These are phyloP conservation scores for Trichoderma orchidacearum DNA, from an alignment of 495 filamentous ascomycete species.

Conservation along the genomic window DNA sequence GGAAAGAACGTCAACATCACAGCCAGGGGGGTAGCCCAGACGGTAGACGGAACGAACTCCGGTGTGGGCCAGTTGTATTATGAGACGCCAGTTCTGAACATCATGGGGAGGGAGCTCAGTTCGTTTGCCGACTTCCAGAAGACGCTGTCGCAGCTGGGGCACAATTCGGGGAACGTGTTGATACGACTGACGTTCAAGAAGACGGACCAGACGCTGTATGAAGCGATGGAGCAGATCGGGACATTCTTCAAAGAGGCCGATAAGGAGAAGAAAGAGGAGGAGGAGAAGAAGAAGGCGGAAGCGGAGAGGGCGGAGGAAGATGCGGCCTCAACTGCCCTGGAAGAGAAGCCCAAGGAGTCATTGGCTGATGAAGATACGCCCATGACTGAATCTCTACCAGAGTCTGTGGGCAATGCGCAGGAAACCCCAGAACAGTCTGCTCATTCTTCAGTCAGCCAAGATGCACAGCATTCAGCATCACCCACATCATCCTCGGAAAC, in stretches of 20 bases:
- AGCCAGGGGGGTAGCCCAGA: conserved; percentile 52
- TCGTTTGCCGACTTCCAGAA: conserved; percentile 74
- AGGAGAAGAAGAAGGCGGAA: conserved; percentile 1
- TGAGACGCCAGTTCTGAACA: conserved; percentile 69
- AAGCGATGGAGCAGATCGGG: conserved; percentile 70
- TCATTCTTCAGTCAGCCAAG: background rate
- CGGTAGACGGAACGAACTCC: conserved; percentile 20
- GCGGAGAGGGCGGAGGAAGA: conserved; percentile 1
- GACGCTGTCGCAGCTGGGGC: conserved; percentile 72
- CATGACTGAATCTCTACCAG: conserved; percentile 7
- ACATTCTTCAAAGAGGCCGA: conserved; percentile 46
- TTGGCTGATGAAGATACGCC: background rate
- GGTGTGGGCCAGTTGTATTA: conserved; percentile 64
- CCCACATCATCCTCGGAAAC: conserved; percentile 14
- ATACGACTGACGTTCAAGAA: conserved; percentile 60
- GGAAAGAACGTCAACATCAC: conserved; percentile 61
- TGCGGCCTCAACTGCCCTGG: background rate
- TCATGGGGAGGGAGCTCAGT: conserved; percentile 64
- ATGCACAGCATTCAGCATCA: conserved; percentile 1
- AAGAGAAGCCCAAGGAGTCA: background rate
- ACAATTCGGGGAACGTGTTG: conserved; percentile 69
- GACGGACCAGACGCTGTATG: conserved; percentile 67
- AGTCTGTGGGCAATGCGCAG: background rate
- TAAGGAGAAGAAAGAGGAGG: conserved; percentile 3
- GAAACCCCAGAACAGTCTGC: conserved; percentile 1